Conservation (phyloP, 2,329 filamentous ascomycete species). For the Aureobasidium leucospermi region DNA sequence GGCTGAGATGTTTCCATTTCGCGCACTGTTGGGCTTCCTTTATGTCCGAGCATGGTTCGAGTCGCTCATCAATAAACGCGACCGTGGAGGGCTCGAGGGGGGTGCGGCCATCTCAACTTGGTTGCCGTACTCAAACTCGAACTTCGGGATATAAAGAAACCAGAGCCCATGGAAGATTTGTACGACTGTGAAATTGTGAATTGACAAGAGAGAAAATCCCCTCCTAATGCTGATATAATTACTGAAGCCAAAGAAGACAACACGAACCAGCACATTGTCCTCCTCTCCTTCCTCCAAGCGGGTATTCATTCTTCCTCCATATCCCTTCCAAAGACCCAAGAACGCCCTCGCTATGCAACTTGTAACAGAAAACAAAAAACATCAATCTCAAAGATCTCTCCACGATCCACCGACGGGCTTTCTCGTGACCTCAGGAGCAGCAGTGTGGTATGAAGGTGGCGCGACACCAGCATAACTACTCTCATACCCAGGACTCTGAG, state of each 20-base stretch:
- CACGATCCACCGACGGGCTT: conserved; percentile 29
- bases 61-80: too few relatives aligned
- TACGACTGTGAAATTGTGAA: too few relatives aligned
- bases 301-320: background rate
- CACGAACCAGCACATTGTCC: background rate
- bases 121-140: too few relatives aligned
- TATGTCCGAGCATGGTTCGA: too few relatives aligned
- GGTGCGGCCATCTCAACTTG: too few relatives aligned
- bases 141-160: too few relatives aligned
- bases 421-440: conserved; percentile 16
- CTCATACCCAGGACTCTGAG: conserved; percentile 19
- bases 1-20: too few relatives aligned
- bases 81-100: too few relatives aligned
- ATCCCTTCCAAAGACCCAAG: background rate
- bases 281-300: background rate
- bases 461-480: conserved; percentile 17
- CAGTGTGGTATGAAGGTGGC: conserved; percentile 7
- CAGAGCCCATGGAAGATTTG: too few relatives aligned
- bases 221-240: too few relatives aligned
- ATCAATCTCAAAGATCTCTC: conserved; percentile 24
- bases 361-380: background rate
- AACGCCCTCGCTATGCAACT: conserved; percentile 2
- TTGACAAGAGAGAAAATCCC: too few relatives aligned
- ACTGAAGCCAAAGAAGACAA: background rate
- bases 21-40: too few relatives aligned